Base-by-base conservation (phyloP, 495 filamentous ascomycete genomes). In the Penicillium dipodomyicola region DNA sequence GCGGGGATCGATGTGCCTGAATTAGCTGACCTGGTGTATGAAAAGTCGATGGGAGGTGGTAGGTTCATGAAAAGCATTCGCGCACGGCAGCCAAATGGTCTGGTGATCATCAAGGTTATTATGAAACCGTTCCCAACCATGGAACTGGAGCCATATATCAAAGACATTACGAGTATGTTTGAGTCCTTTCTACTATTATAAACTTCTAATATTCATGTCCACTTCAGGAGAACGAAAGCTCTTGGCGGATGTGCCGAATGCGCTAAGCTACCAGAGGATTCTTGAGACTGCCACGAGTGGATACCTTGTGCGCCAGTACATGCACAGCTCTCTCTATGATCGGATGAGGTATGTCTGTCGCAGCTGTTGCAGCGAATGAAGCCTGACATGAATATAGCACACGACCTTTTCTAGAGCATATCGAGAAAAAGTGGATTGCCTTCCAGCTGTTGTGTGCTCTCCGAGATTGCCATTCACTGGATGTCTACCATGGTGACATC, bases 391-490 rank as follows among this genome's bases (percentile, higher is more conserved):
- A 10, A 30, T n/a, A 57, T 62, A 92, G 92, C 67, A 97, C 93
- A 10, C 85, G 95, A n/a, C 95, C 95, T 6, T 97, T 97, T 67
- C 79, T 97, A 14, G 95, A 97, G 71, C 88, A 94, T 60, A 92
- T 97, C 65, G 95, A 99, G 71, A 99, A 97, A 80, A 96, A 92
- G 73, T 99, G 95, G 94, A 82, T 99, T 42, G 88, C 95, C 1
- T 99, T 96, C 64, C 95, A 99, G 74, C 82, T 99, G 10, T 81
- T 99, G 10, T 96, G 91, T 70, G 94, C 89, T 8, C 77, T 97
- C 51, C 84, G 93, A 33, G 95, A 99, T 67, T 96, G 91, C 62
- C 95, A 99, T 72, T 78, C 87, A 41, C 80, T 89, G n/a, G 88
- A 92, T 57, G 79, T 97, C 49, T 97, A 89, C 70, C 95, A 99